Evolutionary conservation across 768 basidiomycete genomes (phyloP).

Genomic region (Lentinula sp.): DNA sequence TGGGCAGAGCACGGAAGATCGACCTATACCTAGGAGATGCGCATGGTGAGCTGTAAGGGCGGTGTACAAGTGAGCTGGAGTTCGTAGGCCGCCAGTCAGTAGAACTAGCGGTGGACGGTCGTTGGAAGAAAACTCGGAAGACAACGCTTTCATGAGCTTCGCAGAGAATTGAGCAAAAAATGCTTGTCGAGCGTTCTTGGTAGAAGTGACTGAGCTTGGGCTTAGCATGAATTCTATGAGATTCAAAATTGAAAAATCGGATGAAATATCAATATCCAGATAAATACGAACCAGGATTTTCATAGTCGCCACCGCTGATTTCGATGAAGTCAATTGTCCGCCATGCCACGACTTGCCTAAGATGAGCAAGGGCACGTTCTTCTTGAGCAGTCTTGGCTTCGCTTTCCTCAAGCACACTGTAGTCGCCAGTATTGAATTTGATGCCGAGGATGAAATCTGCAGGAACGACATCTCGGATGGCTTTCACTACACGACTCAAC

Average conservation of each 20-base stretch:
- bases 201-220: slow-evolving; percentile 8
- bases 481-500: slow-evolving; percentile 45
- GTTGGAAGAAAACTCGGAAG: slow-evolving; percentile 19
- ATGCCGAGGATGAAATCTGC: slow-evolving; percentile 65
- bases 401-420: slow-evolving; percentile 27
- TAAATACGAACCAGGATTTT: slow-evolving; percentile 52
- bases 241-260: background rate
- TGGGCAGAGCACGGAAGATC: slow-evolving; percentile 59
- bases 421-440: slow-evolving; percentile 80
- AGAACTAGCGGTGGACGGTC: slow-evolving; percentile 52
- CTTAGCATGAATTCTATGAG: slow-evolving; percentile 38
- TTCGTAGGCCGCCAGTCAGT: slow-evolving; percentile 75
- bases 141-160: slow-evolving; percentile 41
- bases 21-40: slow-evolving; percentile 72
- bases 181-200: slow-evolving; percentile 49
- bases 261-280: background rate
- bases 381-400: slow-evolving; percentile 19
- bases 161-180: slow-evolving; percentile 69
- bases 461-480: slow-evolving; percentile 50
- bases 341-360: slow-evolving; percentile 58
- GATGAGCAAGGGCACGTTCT: slow-evolving; percentile 51
- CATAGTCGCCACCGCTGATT: slow-evolving; percentile 84
- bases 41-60: slow-evolving; percentile 53
- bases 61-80: slow-evolving; percentile 45
- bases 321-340: slow-evolving; percentile 76